phyloP scores from a whole-genome alignment of 2,329 filamentous ascomycete genomes.

The Fusarium sp. region DNA sequence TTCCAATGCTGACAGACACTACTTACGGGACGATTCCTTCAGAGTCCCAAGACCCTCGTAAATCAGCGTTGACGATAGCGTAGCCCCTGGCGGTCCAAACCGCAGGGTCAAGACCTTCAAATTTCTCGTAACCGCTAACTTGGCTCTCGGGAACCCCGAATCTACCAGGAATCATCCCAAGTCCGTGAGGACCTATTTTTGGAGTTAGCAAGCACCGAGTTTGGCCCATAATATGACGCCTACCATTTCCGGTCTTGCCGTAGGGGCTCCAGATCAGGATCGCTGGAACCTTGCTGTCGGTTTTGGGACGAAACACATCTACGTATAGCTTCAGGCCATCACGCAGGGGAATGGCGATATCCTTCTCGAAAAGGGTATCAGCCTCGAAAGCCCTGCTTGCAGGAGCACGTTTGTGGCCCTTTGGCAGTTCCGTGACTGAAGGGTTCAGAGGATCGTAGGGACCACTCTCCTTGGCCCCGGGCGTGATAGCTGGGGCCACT shows the following conservation, averaged over 20 bases:
- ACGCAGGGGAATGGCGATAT: slow-evolving; percentile 6
- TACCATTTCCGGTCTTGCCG: slow-evolving; percentile 20
- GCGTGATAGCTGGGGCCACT: not conserved
- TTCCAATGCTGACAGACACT: no score
- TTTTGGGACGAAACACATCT: slow-evolving; percentile 9
- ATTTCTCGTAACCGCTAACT: slow-evolving; percentile 16
- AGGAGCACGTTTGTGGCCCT: not conserved
- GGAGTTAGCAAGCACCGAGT: not conserved
- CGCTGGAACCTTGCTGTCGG: not conserved
- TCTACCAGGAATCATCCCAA: slow-evolving; percentile 9
- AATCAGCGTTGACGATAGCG: slow-evolving; percentile 6
- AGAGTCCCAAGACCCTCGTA: slow-evolving; percentile 10
- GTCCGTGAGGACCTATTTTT: slow-evolving; percentile 1
- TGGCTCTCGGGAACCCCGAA: slow-evolving; percentile 10
- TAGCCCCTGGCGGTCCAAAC: slow-evolving; percentile 10
- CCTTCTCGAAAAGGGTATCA: slow-evolving; percentile 17
- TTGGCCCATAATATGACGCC: no score
- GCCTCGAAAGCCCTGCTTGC: slow-evolving; percentile 3
- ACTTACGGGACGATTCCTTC: slow-evolving; percentile 14
- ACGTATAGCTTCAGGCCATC: slow-evolving; percentile 14
- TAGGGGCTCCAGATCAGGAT: slow-evolving; percentile 14
- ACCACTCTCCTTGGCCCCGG: slow-evolving; percentile 10
- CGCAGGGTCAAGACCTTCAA: slow-evolving; percentile 13
- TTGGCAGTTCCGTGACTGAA: not conserved
- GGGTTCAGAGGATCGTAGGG: slow-evolving; percentile 10